Evolutionary conservation across 1,139 yeast genomes (phyloP).

Genomic region (Kluyveromyces sp.): DNA sequence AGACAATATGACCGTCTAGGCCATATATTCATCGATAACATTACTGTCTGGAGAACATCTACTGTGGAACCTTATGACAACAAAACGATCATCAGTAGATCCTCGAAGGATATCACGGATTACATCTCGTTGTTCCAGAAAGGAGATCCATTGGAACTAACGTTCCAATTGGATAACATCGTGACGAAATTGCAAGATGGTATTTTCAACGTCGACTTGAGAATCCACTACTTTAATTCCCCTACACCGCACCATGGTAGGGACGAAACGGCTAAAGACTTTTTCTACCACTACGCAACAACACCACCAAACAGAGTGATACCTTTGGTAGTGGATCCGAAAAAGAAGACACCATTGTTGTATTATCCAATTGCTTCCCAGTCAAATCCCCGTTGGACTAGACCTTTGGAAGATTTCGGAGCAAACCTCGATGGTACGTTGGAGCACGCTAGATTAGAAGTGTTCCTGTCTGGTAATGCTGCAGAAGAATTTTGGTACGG

Average conservation of each 20-base stretch:
- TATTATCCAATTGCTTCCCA: constrained; percentile 9
- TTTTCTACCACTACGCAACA: constrained; percentile 4
- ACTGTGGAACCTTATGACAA: constrained; percentile 65
- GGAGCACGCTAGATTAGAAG: constrained; percentile 32
- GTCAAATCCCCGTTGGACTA: constrained; percentile 9
- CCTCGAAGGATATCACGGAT: constrained; percentile 57
- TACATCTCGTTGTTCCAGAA: constrained; percentile 46
- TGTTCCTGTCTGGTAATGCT: constrained; percentile 68
- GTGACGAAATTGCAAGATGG: constrained; percentile 54
- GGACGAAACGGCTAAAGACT: constrained; percentile 1
- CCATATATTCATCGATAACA: constrained; percentile 56
- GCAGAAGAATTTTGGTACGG: constrained; percentile 82
- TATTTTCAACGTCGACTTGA: constrained; percentile 46
- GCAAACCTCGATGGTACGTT: not conserved
- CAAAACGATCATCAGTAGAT: constrained; percentile 40
- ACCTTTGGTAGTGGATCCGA: constrained; percentile 5
- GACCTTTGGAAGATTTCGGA: constrained; percentile 6
- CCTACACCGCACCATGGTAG: constrained; percentile 10
- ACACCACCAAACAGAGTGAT: constrained; percentile 5
- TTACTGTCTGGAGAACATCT: constrained; percentile 76
- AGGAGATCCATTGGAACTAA: constrained; percentile 32
- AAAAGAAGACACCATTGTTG: constrained; percentile 8
- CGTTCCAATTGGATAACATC: constrained; percentile 61
- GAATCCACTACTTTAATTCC: constrained; percentile 43
- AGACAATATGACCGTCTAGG: constrained; percentile 73